A percentile compares a stretch with the other conserved stretches of the same genome.
Evolutionary conservation across 164 flowering plant genomes (phyloP).

Genomic region (Stephania cephalantha): DNA sequence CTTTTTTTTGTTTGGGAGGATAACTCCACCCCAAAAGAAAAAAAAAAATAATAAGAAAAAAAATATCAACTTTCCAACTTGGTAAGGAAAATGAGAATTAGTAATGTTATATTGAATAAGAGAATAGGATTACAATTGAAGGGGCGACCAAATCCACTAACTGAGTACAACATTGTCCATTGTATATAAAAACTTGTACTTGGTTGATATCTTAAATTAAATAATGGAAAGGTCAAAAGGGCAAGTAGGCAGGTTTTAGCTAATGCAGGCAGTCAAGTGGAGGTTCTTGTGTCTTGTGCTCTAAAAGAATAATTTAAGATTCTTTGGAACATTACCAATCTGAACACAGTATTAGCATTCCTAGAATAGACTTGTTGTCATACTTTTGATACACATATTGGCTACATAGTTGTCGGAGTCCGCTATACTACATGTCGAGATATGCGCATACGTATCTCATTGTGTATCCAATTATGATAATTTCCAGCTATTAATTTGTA

Average conservation of each 20-base stretch:
- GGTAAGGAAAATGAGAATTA: too few species aligned
- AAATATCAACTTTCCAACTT: too few species aligned
- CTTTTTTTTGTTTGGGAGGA: too few species aligned
- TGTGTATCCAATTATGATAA: too few species aligned
- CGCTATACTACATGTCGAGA: too few species aligned
- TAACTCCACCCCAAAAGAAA: too few species aligned
- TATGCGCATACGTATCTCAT: too few species aligned
- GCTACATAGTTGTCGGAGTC: too few species aligned
- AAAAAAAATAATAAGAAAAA: too few species aligned
- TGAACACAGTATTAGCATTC: neutral
- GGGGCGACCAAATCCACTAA: neutral
- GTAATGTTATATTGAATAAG: neutral
- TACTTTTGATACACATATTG: too few species aligned
- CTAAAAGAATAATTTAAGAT: neutral
- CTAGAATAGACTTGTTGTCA: too few species aligned
- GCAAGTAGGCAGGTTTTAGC: neutral
- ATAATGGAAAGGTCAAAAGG: neutral
- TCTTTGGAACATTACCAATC: neutral
- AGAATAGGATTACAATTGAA: neutral
- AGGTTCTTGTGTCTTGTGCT: conserved; percentile 2
- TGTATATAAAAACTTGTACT: neutral
- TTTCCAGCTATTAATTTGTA: too few species aligned
- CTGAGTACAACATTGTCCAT: neutral
- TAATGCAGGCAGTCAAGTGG: neutral
- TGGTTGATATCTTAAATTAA: neutral